phyloP scores from a whole-genome alignment of 2,329 filamentous ascomycete species.

The Botrytis hyacinthi region DNA sequence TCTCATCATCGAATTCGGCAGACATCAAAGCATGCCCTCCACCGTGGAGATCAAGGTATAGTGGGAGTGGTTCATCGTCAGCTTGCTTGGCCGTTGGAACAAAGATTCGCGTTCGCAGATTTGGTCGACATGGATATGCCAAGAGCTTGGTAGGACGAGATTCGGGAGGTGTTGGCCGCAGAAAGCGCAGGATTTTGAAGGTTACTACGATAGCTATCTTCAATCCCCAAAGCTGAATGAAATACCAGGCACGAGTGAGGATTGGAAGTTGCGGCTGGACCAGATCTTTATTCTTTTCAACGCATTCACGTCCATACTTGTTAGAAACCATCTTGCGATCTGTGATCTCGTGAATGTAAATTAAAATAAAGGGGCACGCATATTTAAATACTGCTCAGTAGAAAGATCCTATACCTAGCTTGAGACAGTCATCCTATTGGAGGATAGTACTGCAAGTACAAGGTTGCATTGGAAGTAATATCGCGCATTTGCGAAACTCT shows the following conservation, averaged over 20 bases:
- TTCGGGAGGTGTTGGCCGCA: conserved; percentile 18
- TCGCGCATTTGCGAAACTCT: not conserved
- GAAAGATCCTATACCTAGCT: not conserved
- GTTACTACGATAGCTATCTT: conserved; percentile 18
- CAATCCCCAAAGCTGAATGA: conserved; percentile 25
- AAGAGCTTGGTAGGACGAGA: conserved; percentile 16
- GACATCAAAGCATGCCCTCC: conserved; percentile 49
- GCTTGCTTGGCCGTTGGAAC: conserved; percentile 41
- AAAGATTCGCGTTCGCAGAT: conserved; percentile 41
- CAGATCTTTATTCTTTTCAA: conserved; percentile 5
- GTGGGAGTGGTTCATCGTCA: conserved; percentile 40
- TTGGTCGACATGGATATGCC: conserved; percentile 34
- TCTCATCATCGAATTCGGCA: conserved; percentile 47
- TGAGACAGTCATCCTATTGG: conserved; percentile 11
- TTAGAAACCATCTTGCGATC: conserved; percentile 7
- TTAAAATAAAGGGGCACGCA: not conserved
- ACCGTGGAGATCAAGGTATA: conserved; percentile 52
- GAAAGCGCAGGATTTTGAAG: conserved; percentile 13
- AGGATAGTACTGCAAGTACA: not conserved
- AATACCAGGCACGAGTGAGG: conserved; percentile 21
- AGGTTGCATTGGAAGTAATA: not conserved
- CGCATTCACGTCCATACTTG: not conserved
- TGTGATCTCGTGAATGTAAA: not conserved
- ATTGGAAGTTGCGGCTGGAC: conserved; percentile 18
- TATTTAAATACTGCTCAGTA: not conserved